phyloP scores from a whole-genome alignment of 2,329 filamentous ascomycete genomes.

The Monascus ruber region DNA sequence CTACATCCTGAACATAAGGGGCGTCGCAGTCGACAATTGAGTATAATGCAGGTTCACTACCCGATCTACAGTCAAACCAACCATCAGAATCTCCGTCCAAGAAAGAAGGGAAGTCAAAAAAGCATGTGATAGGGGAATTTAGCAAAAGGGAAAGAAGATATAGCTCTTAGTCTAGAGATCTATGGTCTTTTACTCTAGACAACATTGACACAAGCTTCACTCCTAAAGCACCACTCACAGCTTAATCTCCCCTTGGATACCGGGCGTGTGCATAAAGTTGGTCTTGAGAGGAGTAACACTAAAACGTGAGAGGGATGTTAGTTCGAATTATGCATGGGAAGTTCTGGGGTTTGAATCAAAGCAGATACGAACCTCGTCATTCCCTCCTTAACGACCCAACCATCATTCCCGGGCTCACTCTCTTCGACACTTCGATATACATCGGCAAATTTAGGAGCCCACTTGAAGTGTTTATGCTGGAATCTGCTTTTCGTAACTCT shows the following conservation, averaged over 20 bases:
- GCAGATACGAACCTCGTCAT: slow-evolving; percentile 56
- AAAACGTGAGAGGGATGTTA: slow-evolving; percentile 8
- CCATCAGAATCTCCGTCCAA: slow-evolving; percentile 15
- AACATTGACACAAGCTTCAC: slow-evolving; percentile 10
- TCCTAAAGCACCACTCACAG: slow-evolving; percentile 53
- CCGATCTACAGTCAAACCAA: slow-evolving; percentile 24
- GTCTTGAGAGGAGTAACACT: slow-evolving; percentile 85
- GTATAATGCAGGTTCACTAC: slow-evolving; percentile 41
- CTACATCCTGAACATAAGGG: slow-evolving; percentile 75
- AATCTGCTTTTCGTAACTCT: slow-evolving; percentile 36
- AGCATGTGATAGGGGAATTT: slow-evolving; percentile 5
- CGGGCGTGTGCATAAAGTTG: slow-evolving; percentile 73
- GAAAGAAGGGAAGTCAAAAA: slow-evolving; percentile 1
- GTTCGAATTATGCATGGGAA: slow-evolving; percentile 1
- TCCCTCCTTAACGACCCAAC: slow-evolving; percentile 81
- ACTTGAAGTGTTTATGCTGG: slow-evolving; percentile 83
- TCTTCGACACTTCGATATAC: slow-evolving; percentile 80
- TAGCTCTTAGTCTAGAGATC: slow-evolving; percentile 1
- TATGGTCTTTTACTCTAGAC: neutral
- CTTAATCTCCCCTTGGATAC: slow-evolving; percentile 61
- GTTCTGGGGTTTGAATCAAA: too few species aligned
- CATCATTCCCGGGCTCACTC: slow-evolving; percentile 71
- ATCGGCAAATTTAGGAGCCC: slow-evolving; percentile 77
- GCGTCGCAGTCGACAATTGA: slow-evolving; percentile 78
- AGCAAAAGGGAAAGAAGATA: slow-evolving; percentile 2